A percentile compares a stretch with the other conserved stretches of the same genome.
Conservation (phyloP, 2,329 filamentous ascomycete species). For the Acrocalymma vagum region DNA sequence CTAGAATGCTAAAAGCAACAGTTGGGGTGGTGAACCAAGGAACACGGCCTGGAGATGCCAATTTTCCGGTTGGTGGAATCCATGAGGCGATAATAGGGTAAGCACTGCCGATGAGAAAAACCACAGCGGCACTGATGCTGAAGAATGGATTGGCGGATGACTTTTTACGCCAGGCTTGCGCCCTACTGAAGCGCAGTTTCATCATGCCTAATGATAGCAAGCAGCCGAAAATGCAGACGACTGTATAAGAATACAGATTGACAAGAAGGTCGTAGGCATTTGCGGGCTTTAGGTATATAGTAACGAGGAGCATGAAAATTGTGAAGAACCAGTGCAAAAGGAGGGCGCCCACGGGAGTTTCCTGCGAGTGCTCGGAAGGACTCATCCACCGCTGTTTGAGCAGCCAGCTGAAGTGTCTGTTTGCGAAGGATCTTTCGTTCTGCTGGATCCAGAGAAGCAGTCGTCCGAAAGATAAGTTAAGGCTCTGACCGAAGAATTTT, state of each 20-base stretch:
- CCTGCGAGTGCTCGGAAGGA: conserved; percentile 8
- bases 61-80: conserved; percentile 16
- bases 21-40: conserved; percentile 16
- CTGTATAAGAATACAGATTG: conserved; percentile 21
- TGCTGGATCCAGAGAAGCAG: conserved; percentile 1
- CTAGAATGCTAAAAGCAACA: conserved; percentile 10
- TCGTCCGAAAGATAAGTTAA: conserved; percentile 12
- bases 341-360: conserved; percentile 25
- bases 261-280: conserved; percentile 22
- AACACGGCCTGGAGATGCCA: conserved; percentile 3
- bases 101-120: conserved; percentile 12
- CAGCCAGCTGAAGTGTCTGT: conserved; percentile 1
- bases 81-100: conserved; percentile 21
- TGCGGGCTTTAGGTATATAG: conserved; percentile 12
- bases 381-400: conserved; percentile 1
- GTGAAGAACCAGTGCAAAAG: conserved; percentile 28
- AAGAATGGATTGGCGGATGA: conserved; percentile 14
- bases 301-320: conserved; percentile 21
- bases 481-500: conserved; percentile 27
- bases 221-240: conserved; percentile 16
- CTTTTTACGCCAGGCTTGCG: conserved; percentile 13
- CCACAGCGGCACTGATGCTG: conserved; percentile 13
- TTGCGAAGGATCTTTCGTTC: conserved; percentile 1
- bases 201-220: conserved; percentile 21
- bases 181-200: conserved; percentile 15